Percentiles rank a stretch among this genome's conserved stretches.
These are phyloP conservation scores for Friedmanniomyces simplex DNA, from an alignment of 495 filamentous ascomycete genomes.

Conservation along the genomic window DNA sequence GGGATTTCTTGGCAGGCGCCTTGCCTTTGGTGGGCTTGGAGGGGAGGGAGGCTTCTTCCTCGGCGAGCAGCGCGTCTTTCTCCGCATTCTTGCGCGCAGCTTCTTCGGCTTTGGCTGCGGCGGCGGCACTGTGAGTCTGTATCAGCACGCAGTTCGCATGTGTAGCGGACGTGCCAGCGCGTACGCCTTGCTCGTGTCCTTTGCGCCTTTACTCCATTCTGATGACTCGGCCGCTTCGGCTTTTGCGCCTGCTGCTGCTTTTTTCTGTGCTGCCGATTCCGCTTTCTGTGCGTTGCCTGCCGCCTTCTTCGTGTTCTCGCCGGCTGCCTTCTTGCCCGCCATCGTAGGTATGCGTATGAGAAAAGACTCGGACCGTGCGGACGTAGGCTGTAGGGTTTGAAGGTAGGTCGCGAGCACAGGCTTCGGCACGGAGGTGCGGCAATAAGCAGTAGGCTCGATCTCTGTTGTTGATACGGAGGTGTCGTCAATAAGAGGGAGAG, in stretches of 20 bases:
- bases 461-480: too few relatives aligned
- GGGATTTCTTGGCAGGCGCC: constrained; percentile 55
- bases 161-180: background rate
- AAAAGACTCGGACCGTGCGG: background rate
- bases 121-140: constrained; percentile 54
- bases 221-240: constrained; percentile 56
- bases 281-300: constrained; percentile 89
- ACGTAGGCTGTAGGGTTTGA: background rate
- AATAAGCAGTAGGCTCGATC: too few relatives aligned
- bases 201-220: constrained; percentile 78
- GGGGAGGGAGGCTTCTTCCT: constrained; percentile 61
- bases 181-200: constrained; percentile 77
- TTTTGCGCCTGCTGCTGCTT: constrained; percentile 58
- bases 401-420: too few relatives aligned
- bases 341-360: background rate
- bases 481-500: too few relatives aligned
- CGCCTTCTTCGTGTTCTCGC: constrained; percentile 79
- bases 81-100: constrained; percentile 80
- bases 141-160: background rate
- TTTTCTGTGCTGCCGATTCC: constrained; percentile 68
- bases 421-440: too few relatives aligned
- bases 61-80: constrained; percentile 67
- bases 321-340: constrained; percentile 41
- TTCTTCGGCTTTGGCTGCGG: constrained; percentile 77
- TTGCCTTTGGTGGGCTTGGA: constrained; percentile 46